These are phyloP conservation scores for Rosa chinensis DNA, from an alignment of 306 rosid genomes.

Conservation along the genomic window DNA sequence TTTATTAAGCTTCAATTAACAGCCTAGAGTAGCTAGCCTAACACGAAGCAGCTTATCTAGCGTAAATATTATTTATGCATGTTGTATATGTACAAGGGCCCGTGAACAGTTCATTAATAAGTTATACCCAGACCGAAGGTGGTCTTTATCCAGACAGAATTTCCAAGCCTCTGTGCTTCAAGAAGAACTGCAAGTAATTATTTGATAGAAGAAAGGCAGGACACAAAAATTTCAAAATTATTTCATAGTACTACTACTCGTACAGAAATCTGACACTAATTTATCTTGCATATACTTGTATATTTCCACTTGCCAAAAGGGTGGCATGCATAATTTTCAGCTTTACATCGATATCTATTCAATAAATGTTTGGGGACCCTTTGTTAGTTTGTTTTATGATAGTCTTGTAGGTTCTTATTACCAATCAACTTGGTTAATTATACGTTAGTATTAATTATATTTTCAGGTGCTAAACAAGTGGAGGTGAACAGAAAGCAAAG, in stretches of 20 bases:
- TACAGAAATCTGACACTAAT: background rate
- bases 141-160: background rate
- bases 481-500: constrained; percentile 77
- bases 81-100: background rate
- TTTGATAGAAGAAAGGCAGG: background rate
- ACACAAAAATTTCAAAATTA: background rate
- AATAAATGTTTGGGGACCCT: background rate
- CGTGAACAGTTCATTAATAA: background rate
- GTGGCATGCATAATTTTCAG: background rate
- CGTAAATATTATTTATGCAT: background rate
- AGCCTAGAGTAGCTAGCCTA: background rate
- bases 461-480: constrained; percentile 67
- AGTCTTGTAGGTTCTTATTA: background rate
- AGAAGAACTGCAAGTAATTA: background rate
- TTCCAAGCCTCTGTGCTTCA: background rate
- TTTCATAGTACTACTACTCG: background rate
- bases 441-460: background rate
- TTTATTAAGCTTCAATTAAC: background rate
- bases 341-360: background rate
- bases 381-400: background rate
- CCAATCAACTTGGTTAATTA: no score
- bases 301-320: background rate
- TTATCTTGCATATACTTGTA: background rate
- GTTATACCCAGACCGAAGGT: background rate
- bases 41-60: background rate